Evolutionary conservation across 371 early-diverging fungal genomes (phyloP).

Genomic region (Haplosporangium sp.): DNA sequence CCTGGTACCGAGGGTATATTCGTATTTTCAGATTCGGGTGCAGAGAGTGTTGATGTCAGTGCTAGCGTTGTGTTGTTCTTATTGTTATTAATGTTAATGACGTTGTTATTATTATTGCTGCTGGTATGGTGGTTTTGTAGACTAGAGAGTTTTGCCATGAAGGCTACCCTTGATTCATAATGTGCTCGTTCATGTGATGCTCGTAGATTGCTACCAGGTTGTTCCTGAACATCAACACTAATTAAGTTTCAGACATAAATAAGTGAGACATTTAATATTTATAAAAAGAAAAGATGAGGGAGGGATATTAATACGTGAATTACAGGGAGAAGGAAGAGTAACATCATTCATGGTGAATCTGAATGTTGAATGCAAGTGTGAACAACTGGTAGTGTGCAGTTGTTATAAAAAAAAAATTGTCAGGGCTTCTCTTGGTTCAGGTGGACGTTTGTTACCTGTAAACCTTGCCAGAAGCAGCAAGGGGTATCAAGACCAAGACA

Average conservation of each 20-base stretch:
- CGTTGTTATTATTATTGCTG: too few relatives aligned
- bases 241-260: slow-evolving; percentile 1
- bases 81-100: neutral
- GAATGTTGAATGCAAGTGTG: too few relatives aligned
- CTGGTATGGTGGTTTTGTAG: too few relatives aligned
- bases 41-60: neutral
- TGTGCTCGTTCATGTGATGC: slow-evolving; percentile 35
- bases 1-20: neutral
- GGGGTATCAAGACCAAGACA: slow-evolving; percentile 28
- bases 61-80: neutral
- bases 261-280: neutral
- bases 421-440: neutral
- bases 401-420: neutral
- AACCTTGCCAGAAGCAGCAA: slow-evolving; percentile 25
- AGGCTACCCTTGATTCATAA: slow-evolving; percentile 29
- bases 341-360: too few relatives aligned
- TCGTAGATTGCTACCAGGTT: slow-evolving; percentile 19
- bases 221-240: slow-evolving; percentile 43
- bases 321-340: too few relatives aligned
- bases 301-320: neutral
- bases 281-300: neutral
- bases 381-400: too few relatives aligned
- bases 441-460: slow-evolving; percentile 12
- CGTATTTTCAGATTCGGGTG: neutral
- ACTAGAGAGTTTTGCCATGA: slow-evolving; percentile 36